phyloP scores from a whole-genome alignment of 176 grass and related monocot genomes.

The Cenchrus fungigraminus region DNA sequence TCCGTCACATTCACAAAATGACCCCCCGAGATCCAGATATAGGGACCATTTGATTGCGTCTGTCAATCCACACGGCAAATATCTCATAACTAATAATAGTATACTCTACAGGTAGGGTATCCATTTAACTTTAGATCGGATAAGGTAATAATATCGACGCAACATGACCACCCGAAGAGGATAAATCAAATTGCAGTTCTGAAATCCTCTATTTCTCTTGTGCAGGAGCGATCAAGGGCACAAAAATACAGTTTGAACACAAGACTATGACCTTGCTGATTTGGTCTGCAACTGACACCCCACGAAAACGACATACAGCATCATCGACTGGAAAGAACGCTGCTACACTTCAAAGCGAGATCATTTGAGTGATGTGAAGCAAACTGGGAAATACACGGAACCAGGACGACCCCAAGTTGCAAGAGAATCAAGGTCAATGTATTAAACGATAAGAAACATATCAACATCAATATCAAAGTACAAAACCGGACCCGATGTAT shows the following conservation, averaged over 20 bases:
- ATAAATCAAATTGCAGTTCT: not conserved
- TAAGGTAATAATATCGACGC: not conserved
- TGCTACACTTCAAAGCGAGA: not conserved
- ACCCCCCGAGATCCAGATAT: not conserved
- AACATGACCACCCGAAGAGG: not conserved
- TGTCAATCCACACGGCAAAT: not conserved
- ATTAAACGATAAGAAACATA: slow-evolving; percentile 39
- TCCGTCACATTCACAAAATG: slow-evolving; percentile 15
- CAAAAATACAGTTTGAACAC: not conserved
- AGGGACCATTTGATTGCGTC: not conserved
- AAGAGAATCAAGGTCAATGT: slow-evolving; percentile 29
- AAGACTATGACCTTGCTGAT: not conserved
- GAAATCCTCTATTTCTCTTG: not conserved
- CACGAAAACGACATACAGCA: not conserved
- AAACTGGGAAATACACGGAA: not conserved
- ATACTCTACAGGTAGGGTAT: not conserved
- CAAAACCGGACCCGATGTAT: slow-evolving; percentile 31
- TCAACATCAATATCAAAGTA: slow-evolving; percentile 40
- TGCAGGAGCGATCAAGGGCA: not conserved
- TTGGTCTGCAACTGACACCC: not conserved
- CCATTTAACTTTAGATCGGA: not conserved
- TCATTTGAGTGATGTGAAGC: not conserved
- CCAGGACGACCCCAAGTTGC: not conserved
- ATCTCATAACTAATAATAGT: not conserved
- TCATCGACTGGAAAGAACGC: not conserved